Conservation (phyloP, 2,329 filamentous ascomycete genomes). For the Penicillium thymicola region DNA sequence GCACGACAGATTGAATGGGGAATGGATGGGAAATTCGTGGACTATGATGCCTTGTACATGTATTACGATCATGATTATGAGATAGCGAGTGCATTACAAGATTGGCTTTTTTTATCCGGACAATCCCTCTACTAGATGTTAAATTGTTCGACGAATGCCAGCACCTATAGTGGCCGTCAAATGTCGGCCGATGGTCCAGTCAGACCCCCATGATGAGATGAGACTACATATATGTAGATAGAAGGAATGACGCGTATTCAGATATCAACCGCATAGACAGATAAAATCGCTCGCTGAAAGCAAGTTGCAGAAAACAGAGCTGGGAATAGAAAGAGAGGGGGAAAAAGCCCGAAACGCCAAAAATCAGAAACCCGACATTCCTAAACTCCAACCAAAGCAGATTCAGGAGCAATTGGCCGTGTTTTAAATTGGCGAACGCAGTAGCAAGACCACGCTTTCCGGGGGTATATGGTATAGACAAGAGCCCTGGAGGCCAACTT, state of each 20-base stretch:
- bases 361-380: conserved; percentile 13
- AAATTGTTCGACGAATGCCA: not conserved
- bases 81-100: not conserved
- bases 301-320: conserved; percentile 12
- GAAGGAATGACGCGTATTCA: conserved; percentile 14
- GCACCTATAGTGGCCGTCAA: not conserved
- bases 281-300: conserved; percentile 21
- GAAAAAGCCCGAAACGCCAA: conserved; percentile 15
- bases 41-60: not conserved
- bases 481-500: not conserved
- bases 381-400: conserved; percentile 18
- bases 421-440: not conserved
- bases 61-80: conserved; percentile 5
- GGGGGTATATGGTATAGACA: conserved; percentile 6
- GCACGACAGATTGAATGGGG: conserved; percentile 15
- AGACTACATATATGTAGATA: conserved; percentile 16
- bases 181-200: no score
- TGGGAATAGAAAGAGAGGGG: conserved; percentile 12
- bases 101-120: not conserved
- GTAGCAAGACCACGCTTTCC: not conserved
- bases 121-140: not conserved
- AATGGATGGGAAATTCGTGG: not conserved
- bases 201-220: not conserved
- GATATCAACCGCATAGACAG: conserved; percentile 9
- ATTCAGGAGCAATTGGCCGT: not conserved